Evolutionary conservation across 2,329 filamentous ascomycete genomes (phyloP).

Genomic region (Epichloe typhina): DNA sequence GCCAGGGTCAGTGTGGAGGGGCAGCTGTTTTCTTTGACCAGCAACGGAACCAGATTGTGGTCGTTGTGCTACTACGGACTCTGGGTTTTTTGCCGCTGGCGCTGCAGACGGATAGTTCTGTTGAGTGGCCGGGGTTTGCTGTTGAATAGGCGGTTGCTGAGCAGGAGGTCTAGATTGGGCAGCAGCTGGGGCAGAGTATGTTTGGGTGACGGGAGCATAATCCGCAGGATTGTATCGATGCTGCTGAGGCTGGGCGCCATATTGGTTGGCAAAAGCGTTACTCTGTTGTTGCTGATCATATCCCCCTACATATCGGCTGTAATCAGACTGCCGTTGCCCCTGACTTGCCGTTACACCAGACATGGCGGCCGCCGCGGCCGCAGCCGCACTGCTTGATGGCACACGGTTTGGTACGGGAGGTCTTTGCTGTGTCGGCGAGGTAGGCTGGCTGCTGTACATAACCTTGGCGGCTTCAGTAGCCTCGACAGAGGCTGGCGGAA

Average conservation of each 20-base stretch:
- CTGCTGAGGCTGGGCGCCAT: constrained; percentile 23
- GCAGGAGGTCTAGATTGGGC: constrained; percentile 18
- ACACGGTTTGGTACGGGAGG: constrained; percentile 38
- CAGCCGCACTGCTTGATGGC: constrained; percentile 40
- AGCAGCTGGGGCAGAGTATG: constrained; percentile 25
- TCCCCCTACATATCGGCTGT: constrained; percentile 20
- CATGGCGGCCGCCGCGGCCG: constrained; percentile 48
- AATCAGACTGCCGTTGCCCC: constrained; percentile 22
- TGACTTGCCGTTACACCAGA: constrained; percentile 26
- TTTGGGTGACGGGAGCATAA: constrained; percentile 49
- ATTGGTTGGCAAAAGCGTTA: constrained; percentile 23
- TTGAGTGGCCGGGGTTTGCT: constrained; percentile 19
- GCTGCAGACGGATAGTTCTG: constrained; percentile 24
- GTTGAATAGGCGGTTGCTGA: constrained; percentile 15
- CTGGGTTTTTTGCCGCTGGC: constrained; percentile 23
- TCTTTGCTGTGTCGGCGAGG: constrained; percentile 37
- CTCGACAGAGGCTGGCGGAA: constrained; percentile 19
- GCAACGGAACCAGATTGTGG: constrained; percentile 17
- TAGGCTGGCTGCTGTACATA: constrained; percentile 43
- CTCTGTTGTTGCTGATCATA: constrained; percentile 21
- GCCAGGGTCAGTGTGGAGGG: constrained; percentile 57
- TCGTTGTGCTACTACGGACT: constrained; percentile 19
- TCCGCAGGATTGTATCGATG: constrained; percentile 66
- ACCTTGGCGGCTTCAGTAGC: constrained; percentile 51
- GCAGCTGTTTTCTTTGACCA: constrained; percentile 44